phyloP scores from a whole-genome alignment of 257 asterid genomes.

The Nyctanthes arbortristis region DNA sequence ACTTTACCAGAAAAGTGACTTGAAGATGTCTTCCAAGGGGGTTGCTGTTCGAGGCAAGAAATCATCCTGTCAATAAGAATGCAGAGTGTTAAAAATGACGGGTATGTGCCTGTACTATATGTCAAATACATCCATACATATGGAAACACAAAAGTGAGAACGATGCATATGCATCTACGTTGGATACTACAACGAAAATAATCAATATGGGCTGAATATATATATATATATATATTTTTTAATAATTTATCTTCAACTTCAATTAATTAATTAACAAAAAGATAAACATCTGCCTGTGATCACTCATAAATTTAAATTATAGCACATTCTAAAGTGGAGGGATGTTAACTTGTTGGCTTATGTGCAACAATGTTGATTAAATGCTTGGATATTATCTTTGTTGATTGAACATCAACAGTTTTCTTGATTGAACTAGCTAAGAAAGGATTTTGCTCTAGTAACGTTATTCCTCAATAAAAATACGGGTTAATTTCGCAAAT shows the following conservation, averaged over 20 bases:
- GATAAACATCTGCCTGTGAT: neutral
- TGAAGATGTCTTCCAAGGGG: slow-evolving; percentile 90
- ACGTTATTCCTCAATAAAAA: neutral
- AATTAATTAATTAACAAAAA: too few species aligned
- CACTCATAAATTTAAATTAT: neutral
- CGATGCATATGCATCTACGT: neutral
- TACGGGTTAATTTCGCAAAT: too few species aligned
- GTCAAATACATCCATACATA: neutral
- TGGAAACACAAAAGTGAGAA: slow-evolving; percentile 3
- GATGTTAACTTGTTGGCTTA: neutral
- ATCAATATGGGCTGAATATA: neutral
- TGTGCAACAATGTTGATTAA: neutral
- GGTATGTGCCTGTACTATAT: neutral
- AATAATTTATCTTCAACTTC: too few species aligned
- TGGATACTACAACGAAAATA: neutral
- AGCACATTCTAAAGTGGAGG: neutral
- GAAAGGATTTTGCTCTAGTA: neutral
- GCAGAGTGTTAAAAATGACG: neutral
- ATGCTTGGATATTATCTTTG: neutral
- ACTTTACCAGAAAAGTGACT: slow-evolving; percentile 78
- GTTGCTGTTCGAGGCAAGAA: slow-evolving; percentile 95
- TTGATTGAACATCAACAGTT: neutral
- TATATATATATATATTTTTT: too few species aligned
- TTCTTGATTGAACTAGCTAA: neutral
- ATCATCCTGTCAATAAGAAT: slow-evolving; percentile 62